Percentiles rank a stretch among this genome's conserved stretches.
phyloP scores from a whole-genome alignment of 163 green algal genomes.

The Trebouxia gelatinosa region DNA sequence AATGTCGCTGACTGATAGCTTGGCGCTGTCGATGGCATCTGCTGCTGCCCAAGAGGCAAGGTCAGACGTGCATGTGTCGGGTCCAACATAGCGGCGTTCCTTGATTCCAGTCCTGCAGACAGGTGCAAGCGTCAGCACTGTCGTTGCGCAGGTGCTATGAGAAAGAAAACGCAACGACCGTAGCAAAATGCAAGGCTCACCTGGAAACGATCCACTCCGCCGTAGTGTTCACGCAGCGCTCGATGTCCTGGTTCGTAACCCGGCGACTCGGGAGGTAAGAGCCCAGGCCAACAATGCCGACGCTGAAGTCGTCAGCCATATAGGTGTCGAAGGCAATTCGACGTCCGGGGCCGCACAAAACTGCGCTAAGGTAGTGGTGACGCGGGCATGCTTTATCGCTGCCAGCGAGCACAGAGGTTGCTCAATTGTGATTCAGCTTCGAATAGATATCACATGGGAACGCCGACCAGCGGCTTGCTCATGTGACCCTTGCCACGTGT shows the following conservation, averaged over 20 bases:
- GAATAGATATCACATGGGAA: no score
- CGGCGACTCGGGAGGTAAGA: not conserved
- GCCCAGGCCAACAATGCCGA: not conserved
- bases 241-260: not conserved
- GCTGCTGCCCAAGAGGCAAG: not conserved
- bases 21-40: not conserved
- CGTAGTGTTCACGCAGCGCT: slow-evolving; percentile 3
- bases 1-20: not conserved
- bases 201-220: not conserved
- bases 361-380: no score
- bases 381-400: no score
- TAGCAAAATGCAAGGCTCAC: no score
- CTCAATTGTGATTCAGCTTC: not conserved
- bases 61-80: slow-evolving; percentile 7
- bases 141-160: no score
- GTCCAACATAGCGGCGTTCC: not conserved
- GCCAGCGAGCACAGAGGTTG: not conserved
- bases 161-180: no score
- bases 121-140: no score
- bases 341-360: not conserved
- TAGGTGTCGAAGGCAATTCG: no score
- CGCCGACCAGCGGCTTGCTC: no score
- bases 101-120: slow-evolving; percentile 7
- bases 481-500: no score
- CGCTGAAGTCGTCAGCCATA: not conserved